Evolutionary conservation across 2,329 filamentous ascomycete species (phyloP).

Genomic region (Zarea fungicola): DNA sequence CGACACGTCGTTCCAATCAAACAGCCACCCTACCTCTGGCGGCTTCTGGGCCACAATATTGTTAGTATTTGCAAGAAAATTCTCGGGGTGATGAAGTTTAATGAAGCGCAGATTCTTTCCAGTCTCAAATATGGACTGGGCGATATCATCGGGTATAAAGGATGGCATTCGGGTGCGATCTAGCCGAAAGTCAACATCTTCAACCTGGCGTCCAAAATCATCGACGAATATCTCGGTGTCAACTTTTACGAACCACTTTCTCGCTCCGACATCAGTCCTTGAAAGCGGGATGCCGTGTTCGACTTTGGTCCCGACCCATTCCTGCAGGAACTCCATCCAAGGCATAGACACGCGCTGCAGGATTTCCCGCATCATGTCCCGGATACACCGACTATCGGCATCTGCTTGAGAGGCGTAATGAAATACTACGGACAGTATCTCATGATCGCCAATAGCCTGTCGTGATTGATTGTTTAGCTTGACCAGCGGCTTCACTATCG

Average conservation of each 20-base stretch:
- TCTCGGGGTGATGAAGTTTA: constrained; percentile 62
- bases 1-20: constrained; percentile 65
- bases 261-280: constrained; percentile 38
- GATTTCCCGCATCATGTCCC: constrained; percentile 61
- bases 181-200: constrained; percentile 57
- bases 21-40: constrained; percentile 61
- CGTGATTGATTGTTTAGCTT: constrained; percentile 44
- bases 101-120: constrained; percentile 72
- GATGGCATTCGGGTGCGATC: constrained; percentile 61
- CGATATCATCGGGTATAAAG: constrained; percentile 67
- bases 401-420: constrained; percentile 58
- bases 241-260: constrained; percentile 56
- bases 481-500: constrained; percentile 48
- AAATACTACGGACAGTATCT: constrained; percentile 57
- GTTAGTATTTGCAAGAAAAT: constrained; percentile 57
- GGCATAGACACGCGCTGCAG: constrained; percentile 57
- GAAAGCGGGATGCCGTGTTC: constrained; percentile 52
- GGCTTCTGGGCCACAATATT: constrained; percentile 42
- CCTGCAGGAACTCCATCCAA: constrained; percentile 62
- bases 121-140: constrained; percentile 69
- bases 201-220: constrained; percentile 52
- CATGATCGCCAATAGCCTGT: constrained; percentile 48
- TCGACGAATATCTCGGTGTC: constrained; percentile 51
- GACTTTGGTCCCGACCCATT: constrained; percentile 67
- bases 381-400: constrained; percentile 56